Base-by-base conservation (phyloP, 2,329 filamentous ascomycete species). In the Cadophora sp. region DNA sequence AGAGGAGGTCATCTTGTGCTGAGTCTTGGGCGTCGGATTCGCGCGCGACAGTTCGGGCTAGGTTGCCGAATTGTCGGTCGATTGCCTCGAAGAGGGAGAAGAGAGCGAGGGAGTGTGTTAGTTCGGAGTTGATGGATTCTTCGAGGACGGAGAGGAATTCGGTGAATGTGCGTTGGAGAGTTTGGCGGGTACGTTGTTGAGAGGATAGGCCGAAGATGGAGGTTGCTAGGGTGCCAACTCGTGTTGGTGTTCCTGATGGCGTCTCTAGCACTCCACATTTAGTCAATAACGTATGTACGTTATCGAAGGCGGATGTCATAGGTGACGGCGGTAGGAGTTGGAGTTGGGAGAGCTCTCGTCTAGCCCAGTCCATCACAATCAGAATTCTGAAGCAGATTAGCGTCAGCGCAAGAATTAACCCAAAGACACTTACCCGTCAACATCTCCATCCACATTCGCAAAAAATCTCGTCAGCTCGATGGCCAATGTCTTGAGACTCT, bases 341-440 rank as follows among this genome's bases (percentile, higher is more conserved):
- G 65, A 96, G 82, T 55, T 89, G 89, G 68, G 89, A 84, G 16
- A 98, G 87, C 78, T 97, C 94, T 71, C 94, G 89, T 76, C 91
- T 91, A 16, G 93, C 92, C 95, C 95, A 97, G 77, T 97, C 93
- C 94, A 98, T 97, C 61, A 96, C 93, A 68, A 96, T 91, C 43
- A 98, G 85, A 72, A 97, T 97, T 68, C 91, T 90, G 74, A 62
- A 39, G 20, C 16, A 43, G 22, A 60, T 77, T 59, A 76, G 74
- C 66, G 68, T 59, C 53, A 14, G 14, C 30, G 56, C 59, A 47
- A 33, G 53, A n/a, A 64, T 3, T 20, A 60, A 56, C 58, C 22
- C 55, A 43, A 41, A 58, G 63, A 65, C 39, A 80, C 82, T 73
- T 82, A 89, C 87, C 86, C 91, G 77, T 97, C 95, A 73, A 98